Percentiles rank a stretch among this genome's conserved stretches.
phyloP scores from a whole-genome alignment of 306 rosid species.

The Pueraria montana region DNA sequence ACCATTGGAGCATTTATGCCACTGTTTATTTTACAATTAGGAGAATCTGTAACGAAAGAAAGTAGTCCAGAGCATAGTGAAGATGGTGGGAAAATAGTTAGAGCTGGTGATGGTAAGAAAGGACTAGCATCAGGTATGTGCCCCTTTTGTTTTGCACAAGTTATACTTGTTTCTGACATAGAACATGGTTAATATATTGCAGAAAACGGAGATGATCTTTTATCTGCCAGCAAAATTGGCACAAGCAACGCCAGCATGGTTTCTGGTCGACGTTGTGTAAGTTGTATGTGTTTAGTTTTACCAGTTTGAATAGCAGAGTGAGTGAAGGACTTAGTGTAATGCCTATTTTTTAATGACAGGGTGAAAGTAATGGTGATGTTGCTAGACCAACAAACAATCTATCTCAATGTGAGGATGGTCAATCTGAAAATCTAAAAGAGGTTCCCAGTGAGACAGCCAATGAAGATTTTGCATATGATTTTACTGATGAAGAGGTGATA shows the following conservation, averaged over 20 bases:
- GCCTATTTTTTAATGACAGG: constrained; percentile 63
- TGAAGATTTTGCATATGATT: constrained; percentile 64
- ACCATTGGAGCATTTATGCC: constrained; percentile 43
- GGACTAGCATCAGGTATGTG: constrained; percentile 50
- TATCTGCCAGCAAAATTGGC: constrained; percentile 48
- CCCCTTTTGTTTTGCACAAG: constrained; percentile 34
- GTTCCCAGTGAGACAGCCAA: constrained; percentile 50
- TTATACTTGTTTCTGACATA: constrained; percentile 50
- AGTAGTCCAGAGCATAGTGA: constrained; percentile 54
- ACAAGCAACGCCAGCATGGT: constrained; percentile 50
- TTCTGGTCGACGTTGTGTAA: constrained; percentile 95
- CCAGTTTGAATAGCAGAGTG: constrained; percentile 56
- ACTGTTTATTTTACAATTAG: constrained; percentile 43
- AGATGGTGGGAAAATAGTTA: constrained; percentile 48
- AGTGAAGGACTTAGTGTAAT: constrained; percentile 62
- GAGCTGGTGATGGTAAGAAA: constrained; percentile 47
- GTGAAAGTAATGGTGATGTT: constrained; percentile 60
- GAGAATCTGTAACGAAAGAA: constrained; percentile 54
- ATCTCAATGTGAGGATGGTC: constrained; percentile 51
- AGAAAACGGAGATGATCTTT: constrained; percentile 58
- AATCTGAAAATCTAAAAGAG: constrained; percentile 55
- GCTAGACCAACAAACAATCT: constrained; percentile 51
- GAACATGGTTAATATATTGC: constrained; percentile 48
- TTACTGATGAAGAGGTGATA: constrained; percentile 84
- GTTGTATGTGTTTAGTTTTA: constrained; percentile 95